phyloP scores from a whole-genome alignment of 306 rosid genomes.

The Cajanus cajan region DNA sequence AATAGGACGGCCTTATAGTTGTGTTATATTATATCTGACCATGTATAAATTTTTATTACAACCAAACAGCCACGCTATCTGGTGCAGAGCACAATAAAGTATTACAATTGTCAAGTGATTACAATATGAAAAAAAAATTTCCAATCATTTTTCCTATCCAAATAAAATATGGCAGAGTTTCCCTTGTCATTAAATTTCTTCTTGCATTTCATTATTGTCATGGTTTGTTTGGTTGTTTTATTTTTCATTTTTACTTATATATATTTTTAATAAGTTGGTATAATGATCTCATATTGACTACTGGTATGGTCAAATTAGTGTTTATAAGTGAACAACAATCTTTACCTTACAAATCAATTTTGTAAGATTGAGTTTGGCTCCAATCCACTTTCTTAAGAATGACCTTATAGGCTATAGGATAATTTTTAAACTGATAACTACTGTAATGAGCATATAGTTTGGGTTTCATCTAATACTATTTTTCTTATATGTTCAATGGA shows the following conservation, averaged over 20 bases:
- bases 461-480: not conserved
- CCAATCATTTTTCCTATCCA: not conserved
- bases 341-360: too few relatives aligned
- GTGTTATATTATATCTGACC: not conserved
- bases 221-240: slow-evolving; percentile 10
- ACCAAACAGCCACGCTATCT: not conserved
- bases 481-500: slow-evolving; percentile 32
- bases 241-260: not conserved
- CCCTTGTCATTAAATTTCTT: not conserved
- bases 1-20: not conserved
- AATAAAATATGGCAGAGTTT: not conserved
- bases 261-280: not conserved
- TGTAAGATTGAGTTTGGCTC: too few relatives aligned
- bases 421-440: slow-evolving; percentile 11
- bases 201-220: not conserved
- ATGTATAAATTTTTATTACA: not conserved
- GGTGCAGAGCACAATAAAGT: not conserved
- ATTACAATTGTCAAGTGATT: not conserved
- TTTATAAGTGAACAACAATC: too few relatives aligned
- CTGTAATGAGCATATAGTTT: not conserved
- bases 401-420: not conserved
- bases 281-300: not conserved
- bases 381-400: not conserved
- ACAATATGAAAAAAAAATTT: not conserved
- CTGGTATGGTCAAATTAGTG: too few relatives aligned